These are phyloP conservation scores for Hsuehochloa calcarea DNA, from an alignment of 176 grass and related monocot species.

Conservation along the genomic window DNA sequence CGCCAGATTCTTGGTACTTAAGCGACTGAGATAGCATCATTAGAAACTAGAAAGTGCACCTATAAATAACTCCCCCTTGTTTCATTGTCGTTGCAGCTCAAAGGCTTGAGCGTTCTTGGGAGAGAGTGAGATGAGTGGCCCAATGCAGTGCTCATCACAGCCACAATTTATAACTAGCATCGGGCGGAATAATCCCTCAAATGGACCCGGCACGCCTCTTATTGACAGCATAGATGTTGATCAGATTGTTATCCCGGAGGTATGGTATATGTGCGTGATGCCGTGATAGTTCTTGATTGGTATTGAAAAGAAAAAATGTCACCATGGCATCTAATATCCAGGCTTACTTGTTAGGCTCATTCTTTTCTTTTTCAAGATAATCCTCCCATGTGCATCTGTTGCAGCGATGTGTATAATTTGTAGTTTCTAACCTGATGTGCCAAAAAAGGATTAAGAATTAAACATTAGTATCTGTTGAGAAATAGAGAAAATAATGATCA, in stretches of 20 bases:
- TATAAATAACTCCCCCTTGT: constrained; percentile 34
- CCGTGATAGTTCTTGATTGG: not conserved
- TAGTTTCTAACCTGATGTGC: not conserved
- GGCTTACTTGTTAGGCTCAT: not conserved
- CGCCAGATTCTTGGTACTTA: constrained; percentile 31
- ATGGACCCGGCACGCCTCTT: constrained; percentile 62
- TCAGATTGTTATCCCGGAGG: constrained; percentile 89
- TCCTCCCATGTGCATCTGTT: constrained; percentile 18
- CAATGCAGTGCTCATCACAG: constrained; percentile 41
- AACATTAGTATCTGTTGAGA: not conserved
- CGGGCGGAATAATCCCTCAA: constrained; percentile 34
- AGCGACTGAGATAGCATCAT: not conserved
- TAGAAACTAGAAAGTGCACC: constrained; percentile 22
- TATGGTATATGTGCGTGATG: constrained; percentile 21
- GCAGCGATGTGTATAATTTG: not conserved
- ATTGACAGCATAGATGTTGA: constrained; percentile 82
- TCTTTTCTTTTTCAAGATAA: constrained; percentile 17
- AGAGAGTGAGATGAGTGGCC: constrained; percentile 33
- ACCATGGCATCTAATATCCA: not conserved
- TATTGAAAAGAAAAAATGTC: not conserved
- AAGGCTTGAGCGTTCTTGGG: constrained; percentile 4
- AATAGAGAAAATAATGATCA: not conserved
- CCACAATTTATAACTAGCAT: constrained; percentile 68
- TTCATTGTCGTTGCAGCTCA: constrained; percentile 34
- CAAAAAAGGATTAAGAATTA: not conserved